phyloP scores from a whole-genome alignment of 306 rosid genomes.

The Prinsepia uniflora region DNA sequence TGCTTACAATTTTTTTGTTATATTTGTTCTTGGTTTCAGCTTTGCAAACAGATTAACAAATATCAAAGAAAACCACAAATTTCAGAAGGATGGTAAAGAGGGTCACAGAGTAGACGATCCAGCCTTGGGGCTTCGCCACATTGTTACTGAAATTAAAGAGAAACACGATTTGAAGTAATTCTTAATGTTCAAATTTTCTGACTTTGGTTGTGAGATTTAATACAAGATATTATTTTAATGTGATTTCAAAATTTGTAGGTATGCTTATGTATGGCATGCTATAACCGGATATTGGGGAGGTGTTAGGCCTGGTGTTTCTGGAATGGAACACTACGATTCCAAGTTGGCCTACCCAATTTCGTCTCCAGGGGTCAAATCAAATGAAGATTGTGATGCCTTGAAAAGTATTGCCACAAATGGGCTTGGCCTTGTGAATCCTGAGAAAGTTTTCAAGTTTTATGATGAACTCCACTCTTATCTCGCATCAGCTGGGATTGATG shows the following conservation, averaged over 20 bases:
- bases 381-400: slow-evolving; percentile 60
- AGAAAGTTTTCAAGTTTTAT: slow-evolving; percentile 63
- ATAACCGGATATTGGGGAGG: slow-evolving; percentile 97
- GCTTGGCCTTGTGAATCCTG: slow-evolving; percentile 90
- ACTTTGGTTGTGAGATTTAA: not conserved
- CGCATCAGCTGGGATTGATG: slow-evolving; percentile 72
- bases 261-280: slow-evolving; percentile 87
- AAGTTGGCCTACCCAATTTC: slow-evolving; percentile 58
- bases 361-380: slow-evolving; percentile 70
- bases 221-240: slow-evolving; percentile 6
- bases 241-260: slow-evolving; percentile 34
- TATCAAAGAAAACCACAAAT: slow-evolving; percentile 79
- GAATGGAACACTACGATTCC: slow-evolving; percentile 76
- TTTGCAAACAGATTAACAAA: slow-evolving; percentile 72
- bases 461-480: slow-evolving; percentile 82
- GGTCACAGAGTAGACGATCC: slow-evolving; percentile 66
- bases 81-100: slow-evolving; percentile 79
- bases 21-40: slow-evolving; percentile 34
- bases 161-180: slow-evolving; percentile 51
- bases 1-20: not conserved
- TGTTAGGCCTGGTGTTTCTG: slow-evolving; percentile 56
- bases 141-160: slow-evolving; percentile 53
- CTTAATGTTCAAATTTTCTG: not conserved
- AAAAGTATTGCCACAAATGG: slow-evolving; percentile 59
- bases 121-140: slow-evolving; percentile 57